Conservation (phyloP, 352 stramenopile genomes). For the Hyaloperonospora brassicae region DNA sequence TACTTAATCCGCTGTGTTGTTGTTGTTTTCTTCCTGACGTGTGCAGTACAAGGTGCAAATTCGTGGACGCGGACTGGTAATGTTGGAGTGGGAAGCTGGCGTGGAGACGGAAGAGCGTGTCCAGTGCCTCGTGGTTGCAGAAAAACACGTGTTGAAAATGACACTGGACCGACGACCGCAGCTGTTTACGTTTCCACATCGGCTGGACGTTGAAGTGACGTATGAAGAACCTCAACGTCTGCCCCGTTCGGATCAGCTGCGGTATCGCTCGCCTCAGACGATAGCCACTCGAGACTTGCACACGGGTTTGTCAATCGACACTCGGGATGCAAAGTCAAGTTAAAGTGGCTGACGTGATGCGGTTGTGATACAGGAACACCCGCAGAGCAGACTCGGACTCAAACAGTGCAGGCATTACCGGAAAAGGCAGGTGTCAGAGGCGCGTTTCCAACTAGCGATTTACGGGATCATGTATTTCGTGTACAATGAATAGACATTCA, state of each 20-base stretch:
- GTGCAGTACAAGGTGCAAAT: slow-evolving; percentile 57
- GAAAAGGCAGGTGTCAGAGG: slow-evolving; percentile 9
- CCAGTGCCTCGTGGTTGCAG: slow-evolving; percentile 50
- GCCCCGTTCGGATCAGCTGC: slow-evolving; percentile 48
- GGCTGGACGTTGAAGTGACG: slow-evolving; percentile 36
- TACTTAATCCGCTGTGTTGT: no score
- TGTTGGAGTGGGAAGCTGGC: slow-evolving; percentile 49
- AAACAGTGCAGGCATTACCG: slow-evolving; percentile 1
- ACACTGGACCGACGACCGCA: slow-evolving; percentile 26
- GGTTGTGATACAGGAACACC: slow-evolving; percentile 3
- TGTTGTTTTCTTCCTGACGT: no score
- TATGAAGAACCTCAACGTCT: slow-evolving; percentile 50
- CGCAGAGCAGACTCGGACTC: slow-evolving; percentile 5
- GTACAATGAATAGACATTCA: slow-evolving; percentile 9
- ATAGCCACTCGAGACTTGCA: slow-evolving; percentile 37
- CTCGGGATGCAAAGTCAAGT: background rate
- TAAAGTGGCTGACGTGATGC: background rate
- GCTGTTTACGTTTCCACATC: slow-evolving; percentile 32
- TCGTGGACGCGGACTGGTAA: slow-evolving; percentile 40
- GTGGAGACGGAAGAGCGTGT: slow-evolving; percentile 55
- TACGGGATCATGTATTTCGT: background rate
- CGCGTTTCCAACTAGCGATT: background rate
- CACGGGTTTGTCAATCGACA: slow-evolving; percentile 9
- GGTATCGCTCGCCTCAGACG: slow-evolving; percentile 35
- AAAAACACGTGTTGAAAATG: slow-evolving; percentile 47